Evolutionary conservation across 495 filamentous ascomycete genomes (phyloP).

Genomic region (Chaetomidium leptoderma): DNA sequence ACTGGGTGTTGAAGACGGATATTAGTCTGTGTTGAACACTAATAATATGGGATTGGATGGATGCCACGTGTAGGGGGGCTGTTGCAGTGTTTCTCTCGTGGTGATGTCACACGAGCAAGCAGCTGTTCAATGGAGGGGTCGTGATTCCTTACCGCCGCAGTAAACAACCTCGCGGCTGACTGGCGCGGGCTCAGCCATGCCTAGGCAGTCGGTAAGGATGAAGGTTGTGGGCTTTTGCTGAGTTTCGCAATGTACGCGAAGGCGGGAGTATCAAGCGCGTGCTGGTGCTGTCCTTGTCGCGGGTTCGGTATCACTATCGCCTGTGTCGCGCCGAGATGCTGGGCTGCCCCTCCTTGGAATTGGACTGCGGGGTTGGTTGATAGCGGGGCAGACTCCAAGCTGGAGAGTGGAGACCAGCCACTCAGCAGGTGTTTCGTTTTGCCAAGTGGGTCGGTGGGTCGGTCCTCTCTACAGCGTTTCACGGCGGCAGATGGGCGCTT

Average conservation of each 20-base stretch:
- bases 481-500: conserved; percentile 1
- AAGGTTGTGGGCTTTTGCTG: not conserved
- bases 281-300: conserved; percentile 10
- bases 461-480: conserved; percentile 4
- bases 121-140: not conserved
- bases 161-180: conserved; percentile 29
- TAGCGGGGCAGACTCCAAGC: conserved; percentile 28
- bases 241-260: not conserved
- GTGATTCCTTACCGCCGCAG: conserved; percentile 33
- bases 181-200: conserved; percentile 29
- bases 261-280: conserved; percentile 7
- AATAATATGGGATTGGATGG: not conserved
- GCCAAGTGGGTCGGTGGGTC: conserved; percentile 6
- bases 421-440: no score
- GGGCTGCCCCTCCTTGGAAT: conserved; percentile 22
- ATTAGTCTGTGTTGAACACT: conserved; percentile 9
- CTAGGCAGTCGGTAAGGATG: not conserved
- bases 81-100: conserved; percentile 14
- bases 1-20: conserved; percentile 52
- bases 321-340: conserved; percentile 9
- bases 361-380: conserved; percentile 24
- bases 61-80: conserved; percentile 7
- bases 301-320: conserved; percentile 1
- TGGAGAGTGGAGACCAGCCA: no score
- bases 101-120: conserved; percentile 23